A percentile compares a stretch with the other conserved stretches of the same genome.
These are phyloP conservation scores for Gamsiella multidivaricata DNA, from an alignment of 192 early-diverging fungal genomes.

Conservation along the genomic window DNA sequence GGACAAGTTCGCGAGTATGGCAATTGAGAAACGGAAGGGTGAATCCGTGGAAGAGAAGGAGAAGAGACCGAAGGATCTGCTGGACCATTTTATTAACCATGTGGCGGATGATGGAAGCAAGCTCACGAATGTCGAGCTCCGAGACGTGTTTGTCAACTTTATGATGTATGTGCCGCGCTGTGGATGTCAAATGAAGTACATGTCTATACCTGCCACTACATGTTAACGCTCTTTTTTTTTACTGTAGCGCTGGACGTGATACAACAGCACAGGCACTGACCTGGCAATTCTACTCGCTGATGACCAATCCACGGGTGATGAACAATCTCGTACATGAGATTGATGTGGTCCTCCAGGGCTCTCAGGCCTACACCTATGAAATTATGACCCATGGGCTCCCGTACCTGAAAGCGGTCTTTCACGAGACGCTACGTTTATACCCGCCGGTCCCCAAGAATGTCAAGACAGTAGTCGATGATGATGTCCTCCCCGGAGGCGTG, in stretches of 20 bases:
- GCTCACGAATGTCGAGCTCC: slow-evolving; percentile 54
- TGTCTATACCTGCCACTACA: not conserved
- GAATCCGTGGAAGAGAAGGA: slow-evolving; percentile 20
- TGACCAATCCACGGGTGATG: slow-evolving; percentile 47
- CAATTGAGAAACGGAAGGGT: slow-evolving; percentile 27
- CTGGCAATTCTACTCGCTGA: slow-evolving; percentile 47
- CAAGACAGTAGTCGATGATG: slow-evolving; percentile 51
- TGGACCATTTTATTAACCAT: slow-evolving; percentile 58
- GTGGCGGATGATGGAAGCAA: slow-evolving; percentile 50
- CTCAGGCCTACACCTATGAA: slow-evolving; percentile 22
- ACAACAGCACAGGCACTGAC: slow-evolving; percentile 44
- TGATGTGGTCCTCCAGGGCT: slow-evolving; percentile 13
- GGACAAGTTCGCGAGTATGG: slow-evolving; percentile 39
- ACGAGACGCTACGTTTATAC: slow-evolving; percentile 63
- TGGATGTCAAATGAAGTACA: not conserved
- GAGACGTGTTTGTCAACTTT: slow-evolving; percentile 56
- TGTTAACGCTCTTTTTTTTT: not conserved
- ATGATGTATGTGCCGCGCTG: slow-evolving; percentile 35
- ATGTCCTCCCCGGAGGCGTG: slow-evolving; percentile 56
- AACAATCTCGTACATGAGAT: slow-evolving; percentile 42
- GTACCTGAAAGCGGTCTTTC: slow-evolving; percentile 63
- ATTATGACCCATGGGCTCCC: slow-evolving; percentile 52
- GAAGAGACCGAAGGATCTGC: slow-evolving; percentile 36
- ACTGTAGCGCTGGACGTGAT: slow-evolving; percentile 53
- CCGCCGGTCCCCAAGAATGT: slow-evolving; percentile 69